Percentiles rank a stretch among this genome's conserved stretches.
Evolutionary conservation across 192 early-diverging fungal species (phyloP).

Genomic region (Backusella macrospora): DNA sequence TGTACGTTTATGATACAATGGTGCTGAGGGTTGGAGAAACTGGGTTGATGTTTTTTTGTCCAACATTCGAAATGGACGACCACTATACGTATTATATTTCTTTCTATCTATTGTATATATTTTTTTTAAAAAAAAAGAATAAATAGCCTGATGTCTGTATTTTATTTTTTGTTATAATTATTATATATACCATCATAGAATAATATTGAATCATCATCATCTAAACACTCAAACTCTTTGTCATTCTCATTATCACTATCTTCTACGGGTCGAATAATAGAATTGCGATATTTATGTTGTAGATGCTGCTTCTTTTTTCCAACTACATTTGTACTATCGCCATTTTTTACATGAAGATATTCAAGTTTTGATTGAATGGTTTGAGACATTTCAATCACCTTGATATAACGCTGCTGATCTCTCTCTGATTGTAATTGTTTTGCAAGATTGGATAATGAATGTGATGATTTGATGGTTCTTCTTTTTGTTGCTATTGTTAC

Average conservation of each 20-base stretch:
- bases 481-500: neutral
- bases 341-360: neutral
- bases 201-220: conserved; percentile 6
- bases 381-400: conserved; percentile 22
- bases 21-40: neutral
- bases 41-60: conserved; percentile 17
- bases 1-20: neutral
- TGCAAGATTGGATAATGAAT: conserved; percentile 1
- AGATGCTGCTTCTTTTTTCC: neutral
- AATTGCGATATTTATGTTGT: neutral
- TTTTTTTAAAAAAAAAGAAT: neutral
- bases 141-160: neutral
- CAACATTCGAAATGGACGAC: conserved; percentile 1
- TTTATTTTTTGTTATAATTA: neutral
- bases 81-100: conserved; percentile 17
- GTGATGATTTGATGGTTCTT: neutral
- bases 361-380: conserved; percentile 15
- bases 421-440: neutral
- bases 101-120: neutral
- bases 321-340: neutral
- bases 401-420: conserved; percentile 5
- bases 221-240: neutral
- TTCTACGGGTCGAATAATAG: neutral
- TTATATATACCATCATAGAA: conserved; percentile 12
- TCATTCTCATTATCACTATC: neutral